Percentiles rank a stretch among this genome's conserved stretches.
Conservation (phyloP, 495 filamentous ascomycete species). For the Annulohypoxylon nitens region DNA sequence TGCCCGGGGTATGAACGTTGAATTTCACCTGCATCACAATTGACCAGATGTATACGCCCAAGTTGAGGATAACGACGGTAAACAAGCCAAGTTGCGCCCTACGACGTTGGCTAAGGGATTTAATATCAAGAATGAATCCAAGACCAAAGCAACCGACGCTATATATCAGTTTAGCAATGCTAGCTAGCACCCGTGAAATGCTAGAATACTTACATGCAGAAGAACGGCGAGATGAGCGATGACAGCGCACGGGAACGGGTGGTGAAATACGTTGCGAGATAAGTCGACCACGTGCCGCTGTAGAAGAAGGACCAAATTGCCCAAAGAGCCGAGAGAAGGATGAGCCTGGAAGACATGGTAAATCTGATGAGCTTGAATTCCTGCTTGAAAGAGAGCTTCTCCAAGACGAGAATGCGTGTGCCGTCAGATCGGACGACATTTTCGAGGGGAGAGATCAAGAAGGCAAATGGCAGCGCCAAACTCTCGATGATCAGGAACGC, state of each 20-base stretch:
- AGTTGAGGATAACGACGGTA: constrained; percentile 39
- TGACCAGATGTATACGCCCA: constrained; percentile 45
- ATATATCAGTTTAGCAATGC: constrained; percentile 9
- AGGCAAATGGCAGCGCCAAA: constrained; percentile 56
- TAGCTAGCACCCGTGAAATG: not conserved
- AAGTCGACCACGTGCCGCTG: constrained; percentile 61
- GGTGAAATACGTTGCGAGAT: constrained; percentile 65
- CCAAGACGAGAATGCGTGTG: constrained; percentile 57
- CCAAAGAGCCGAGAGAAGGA: constrained; percentile 43
- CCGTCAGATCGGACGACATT: constrained; percentile 62
- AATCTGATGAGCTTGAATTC: constrained; percentile 42
- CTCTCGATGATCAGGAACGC: constrained; percentile 45
- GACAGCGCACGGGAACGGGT: constrained; percentile 59
- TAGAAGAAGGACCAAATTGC: constrained; percentile 59
- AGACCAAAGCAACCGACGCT: constrained; percentile 44
- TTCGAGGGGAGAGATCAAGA: constrained; percentile 61
- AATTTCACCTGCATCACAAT: constrained; percentile 41
- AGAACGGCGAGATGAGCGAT: constrained; percentile 42
- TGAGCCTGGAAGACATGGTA: constrained; percentile 45
- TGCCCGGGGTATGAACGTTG: constrained; percentile 29
- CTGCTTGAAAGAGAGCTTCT: constrained; percentile 43
- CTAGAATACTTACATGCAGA: constrained; percentile 39
- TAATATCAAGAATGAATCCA: constrained; percentile 44
- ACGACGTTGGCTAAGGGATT: constrained; percentile 41
- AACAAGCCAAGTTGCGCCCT: constrained; percentile 42